Percentiles rank a stretch among this genome's conserved stretches.
Evolutionary conservation across 345 rosid species (phyloP).

Genomic region (Isatis tinctoria): DNA sequence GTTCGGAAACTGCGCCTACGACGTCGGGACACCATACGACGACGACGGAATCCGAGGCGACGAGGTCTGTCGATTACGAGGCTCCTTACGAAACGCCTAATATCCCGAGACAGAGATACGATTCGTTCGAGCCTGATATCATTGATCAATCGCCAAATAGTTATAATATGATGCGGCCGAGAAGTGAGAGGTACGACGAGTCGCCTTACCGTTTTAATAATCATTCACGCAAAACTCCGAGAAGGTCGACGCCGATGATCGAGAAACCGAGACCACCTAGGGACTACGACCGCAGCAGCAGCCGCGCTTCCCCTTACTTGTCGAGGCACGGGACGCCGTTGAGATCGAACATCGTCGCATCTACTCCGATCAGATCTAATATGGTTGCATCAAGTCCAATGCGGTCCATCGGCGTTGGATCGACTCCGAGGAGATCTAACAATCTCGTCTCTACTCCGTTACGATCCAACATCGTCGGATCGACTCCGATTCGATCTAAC

Average conservation of each 20-base stretch:
- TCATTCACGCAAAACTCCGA: constrained; percentile 25
- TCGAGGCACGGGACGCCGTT: constrained; percentile 32
- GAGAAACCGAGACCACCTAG: constrained; percentile 19
- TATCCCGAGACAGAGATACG: constrained; percentile 9
- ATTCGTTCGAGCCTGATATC: background rate
- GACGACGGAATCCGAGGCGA: constrained; percentile 8
- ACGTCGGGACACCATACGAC: constrained; percentile 24
- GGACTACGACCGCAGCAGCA: constrained; percentile 15
- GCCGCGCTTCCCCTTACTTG: constrained; percentile 27
- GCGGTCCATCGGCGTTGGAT: constrained; percentile 13
- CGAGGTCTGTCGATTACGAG: background rate
- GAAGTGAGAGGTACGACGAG: background rate
- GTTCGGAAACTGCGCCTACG: constrained; percentile 20
- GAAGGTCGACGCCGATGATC: constrained; percentile 11
- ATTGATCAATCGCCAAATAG: background rate
- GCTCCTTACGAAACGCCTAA: constrained; percentile 14
- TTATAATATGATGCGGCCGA: background rate
- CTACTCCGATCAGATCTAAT: constrained; percentile 31
- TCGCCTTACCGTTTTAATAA: constrained; percentile 12
- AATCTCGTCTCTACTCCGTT: constrained; percentile 17
- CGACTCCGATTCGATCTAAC: constrained; percentile 26
- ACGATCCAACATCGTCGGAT: constrained; percentile 21
- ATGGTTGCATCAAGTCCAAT: constrained; percentile 22
- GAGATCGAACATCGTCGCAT: constrained; percentile 26
- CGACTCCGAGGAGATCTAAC: constrained; percentile 30